Conservation (phyloP, 148 eudicot species). For the Dysphania ambrosioides region DNA sequence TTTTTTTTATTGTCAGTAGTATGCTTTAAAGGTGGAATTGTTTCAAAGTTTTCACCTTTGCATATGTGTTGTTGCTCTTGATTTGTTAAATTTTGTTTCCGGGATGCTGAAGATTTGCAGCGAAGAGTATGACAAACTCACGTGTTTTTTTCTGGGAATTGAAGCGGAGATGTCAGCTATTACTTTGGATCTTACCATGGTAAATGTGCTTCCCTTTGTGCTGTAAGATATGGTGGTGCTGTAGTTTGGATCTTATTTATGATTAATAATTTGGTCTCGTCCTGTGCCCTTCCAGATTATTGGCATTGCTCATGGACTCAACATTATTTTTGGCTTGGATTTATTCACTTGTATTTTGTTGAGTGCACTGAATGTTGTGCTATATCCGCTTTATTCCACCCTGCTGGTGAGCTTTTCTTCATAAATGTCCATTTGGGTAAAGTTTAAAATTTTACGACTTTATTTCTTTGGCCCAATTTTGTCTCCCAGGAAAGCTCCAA, state of each 20-base stretch:
- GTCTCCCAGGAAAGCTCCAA: constrained; percentile 68
- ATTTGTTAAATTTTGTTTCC: constrained; percentile 14
- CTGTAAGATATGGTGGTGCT: neutral
- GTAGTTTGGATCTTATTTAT: neutral
- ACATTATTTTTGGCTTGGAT: constrained; percentile 63
- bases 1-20: too few relatives aligned
- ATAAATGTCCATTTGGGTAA: constrained; percentile 11
- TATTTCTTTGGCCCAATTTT: neutral
- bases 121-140: constrained; percentile 59
- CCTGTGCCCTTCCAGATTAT: constrained; percentile 51
- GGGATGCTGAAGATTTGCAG: constrained; percentile 60
- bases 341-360: constrained; percentile 62
- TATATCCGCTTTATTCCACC: constrained; percentile 69
- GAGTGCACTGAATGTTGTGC: constrained; percentile 55
- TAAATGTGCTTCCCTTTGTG: constrained; percentile 17
- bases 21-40: neutral
- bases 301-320: constrained; percentile 85
- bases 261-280: constrained; percentile 10
- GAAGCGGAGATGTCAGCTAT: constrained; percentile 73
- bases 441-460: neutral
- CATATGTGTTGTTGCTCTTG: neutral
- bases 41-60: neutral
- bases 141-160: constrained; percentile 69
- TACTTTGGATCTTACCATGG: constrained; percentile 80
- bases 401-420: constrained; percentile 46